phyloP scores from a whole-genome alignment of 208 protist species.

The Acanthamoeba lenticulata region DNA sequence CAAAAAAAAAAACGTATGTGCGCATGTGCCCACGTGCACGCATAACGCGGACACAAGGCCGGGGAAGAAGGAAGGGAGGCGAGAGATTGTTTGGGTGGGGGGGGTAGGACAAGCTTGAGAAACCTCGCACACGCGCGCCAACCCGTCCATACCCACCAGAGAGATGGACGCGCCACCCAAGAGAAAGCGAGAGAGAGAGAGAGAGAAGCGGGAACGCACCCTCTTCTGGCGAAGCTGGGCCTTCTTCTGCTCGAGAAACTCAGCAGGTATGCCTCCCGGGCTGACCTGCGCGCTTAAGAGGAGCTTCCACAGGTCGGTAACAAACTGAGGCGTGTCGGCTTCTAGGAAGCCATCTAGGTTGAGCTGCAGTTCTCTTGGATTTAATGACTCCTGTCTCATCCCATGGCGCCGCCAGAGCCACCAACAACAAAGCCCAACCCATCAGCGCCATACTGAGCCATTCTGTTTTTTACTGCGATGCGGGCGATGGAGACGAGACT shows the following conservation, averaged over 20 bases:
- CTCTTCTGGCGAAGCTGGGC: constrained; percentile 37
- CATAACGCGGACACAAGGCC: no score
- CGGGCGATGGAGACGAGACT: no score
- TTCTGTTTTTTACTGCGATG: no score
- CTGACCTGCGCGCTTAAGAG: constrained; percentile 72
- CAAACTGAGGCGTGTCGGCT: background rate
- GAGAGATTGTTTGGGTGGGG: no score
- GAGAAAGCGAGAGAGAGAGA: background rate
- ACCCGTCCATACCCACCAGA: no score
- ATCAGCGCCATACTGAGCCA: no score
- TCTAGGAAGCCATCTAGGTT: constrained; percentile 17
- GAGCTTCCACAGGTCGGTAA: constrained; percentile 45
- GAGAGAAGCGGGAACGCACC: background rate
- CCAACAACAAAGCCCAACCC: no score
- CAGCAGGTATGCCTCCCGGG: constrained; percentile 50
- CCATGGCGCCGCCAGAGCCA: background rate
- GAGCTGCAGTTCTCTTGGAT: constrained; percentile 28
- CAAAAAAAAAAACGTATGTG: no score
- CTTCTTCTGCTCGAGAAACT: constrained; percentile 78
- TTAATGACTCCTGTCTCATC: background rate
- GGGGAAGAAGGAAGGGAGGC: no score
- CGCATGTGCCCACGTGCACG: no score
- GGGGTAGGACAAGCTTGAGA: no score
- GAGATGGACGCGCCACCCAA: background rate
- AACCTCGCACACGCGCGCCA: no score